Conservation (phyloP, 2,329 filamentous ascomycete genomes). For the Fusarium bulbicola region DNA sequence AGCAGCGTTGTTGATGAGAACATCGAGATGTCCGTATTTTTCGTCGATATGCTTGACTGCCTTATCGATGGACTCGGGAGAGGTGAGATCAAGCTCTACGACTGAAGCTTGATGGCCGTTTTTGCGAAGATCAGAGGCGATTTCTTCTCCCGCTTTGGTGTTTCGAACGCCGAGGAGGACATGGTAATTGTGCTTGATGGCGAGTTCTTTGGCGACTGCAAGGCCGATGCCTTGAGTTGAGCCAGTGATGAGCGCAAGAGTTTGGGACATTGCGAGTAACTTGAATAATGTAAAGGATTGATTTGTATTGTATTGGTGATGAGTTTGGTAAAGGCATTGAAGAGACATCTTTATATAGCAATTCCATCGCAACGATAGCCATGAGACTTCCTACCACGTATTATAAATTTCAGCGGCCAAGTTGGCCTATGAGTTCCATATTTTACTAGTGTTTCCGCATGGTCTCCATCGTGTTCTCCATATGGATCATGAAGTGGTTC, state of each 20-base stretch:
- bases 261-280: conserved; percentile 2
- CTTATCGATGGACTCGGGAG: conserved; percentile 40
- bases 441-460: too few relatives aligned
- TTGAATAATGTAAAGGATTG: neutral
- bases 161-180: conserved; percentile 49
- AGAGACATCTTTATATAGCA: too few relatives aligned
- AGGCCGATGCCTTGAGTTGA: conserved; percentile 38
- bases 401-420: neutral
- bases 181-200: conserved; percentile 42
- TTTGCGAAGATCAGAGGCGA: conserved; percentile 36
- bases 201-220: conserved; percentile 33
- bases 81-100: conserved; percentile 42
- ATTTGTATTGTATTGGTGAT: neutral
- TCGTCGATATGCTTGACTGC: conserved; percentile 36
- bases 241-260: conserved; percentile 36
- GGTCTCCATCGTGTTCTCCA: too few relatives aligned
- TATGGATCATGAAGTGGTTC: too few relatives aligned
- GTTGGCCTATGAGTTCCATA: neutral
- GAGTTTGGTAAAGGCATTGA: neutral
- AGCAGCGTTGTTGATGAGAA: conserved; percentile 50
- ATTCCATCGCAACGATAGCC: too few relatives aligned
- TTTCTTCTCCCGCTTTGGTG: conserved; percentile 33
- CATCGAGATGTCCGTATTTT: conserved; percentile 45
- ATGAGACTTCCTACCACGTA: too few relatives aligned
- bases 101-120: conserved; percentile 38